Conservation (phyloP, 495 filamentous ascomycete genomes). For the Mycothermus thermophilus region DNA sequence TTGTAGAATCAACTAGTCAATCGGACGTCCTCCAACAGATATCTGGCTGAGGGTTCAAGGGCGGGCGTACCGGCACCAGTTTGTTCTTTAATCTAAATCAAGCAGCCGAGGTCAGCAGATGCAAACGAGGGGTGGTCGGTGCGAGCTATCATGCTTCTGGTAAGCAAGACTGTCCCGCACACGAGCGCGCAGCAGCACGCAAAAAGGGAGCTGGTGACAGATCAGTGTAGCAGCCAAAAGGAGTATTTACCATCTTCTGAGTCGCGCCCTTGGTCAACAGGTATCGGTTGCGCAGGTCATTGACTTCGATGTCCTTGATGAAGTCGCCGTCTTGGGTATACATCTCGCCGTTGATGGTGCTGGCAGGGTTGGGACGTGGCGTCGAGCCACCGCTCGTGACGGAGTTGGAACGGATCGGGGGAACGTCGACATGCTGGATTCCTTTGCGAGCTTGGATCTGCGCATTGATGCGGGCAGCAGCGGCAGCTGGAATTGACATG, state of each 20-base stretch:
- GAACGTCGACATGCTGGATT: conserved; percentile 87
- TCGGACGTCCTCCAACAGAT: conserved; percentile 39
- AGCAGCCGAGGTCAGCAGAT: conserved; percentile 91
- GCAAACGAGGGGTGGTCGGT: conserved; percentile 63
- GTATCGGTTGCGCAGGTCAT: conserved; percentile 93
- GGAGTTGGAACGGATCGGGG: conserved; percentile 54
- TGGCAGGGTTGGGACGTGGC: conserved; percentile 13
- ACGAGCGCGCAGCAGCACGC: conserved; percentile 27
- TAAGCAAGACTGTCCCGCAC: conserved; percentile 72
- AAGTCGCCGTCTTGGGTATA: conserved; percentile 94
- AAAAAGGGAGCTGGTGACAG: conserved; percentile 38
- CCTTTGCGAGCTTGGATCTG: conserved; percentile 84
- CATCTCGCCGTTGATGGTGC: conserved; percentile 62
- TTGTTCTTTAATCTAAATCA: conserved; percentile 99
- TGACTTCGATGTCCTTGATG: conserved; percentile 97
- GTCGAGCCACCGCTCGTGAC: background rate
- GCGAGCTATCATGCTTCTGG: conserved; percentile 60
- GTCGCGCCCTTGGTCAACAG: conserved; percentile 94
- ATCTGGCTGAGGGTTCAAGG: conserved; percentile 24
- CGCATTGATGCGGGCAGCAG: conserved; percentile 87
- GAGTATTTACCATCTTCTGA: conserved; percentile 95
- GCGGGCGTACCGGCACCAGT: conserved; percentile 98
- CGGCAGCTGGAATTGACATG: conserved; percentile 50
- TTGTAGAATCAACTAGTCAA: conserved; percentile 45
- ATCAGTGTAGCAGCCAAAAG: conserved; percentile 57